phyloP scores from a whole-genome alignment of 1,284 basidiomycete species.

The Ganoderma resinaceum region DNA sequence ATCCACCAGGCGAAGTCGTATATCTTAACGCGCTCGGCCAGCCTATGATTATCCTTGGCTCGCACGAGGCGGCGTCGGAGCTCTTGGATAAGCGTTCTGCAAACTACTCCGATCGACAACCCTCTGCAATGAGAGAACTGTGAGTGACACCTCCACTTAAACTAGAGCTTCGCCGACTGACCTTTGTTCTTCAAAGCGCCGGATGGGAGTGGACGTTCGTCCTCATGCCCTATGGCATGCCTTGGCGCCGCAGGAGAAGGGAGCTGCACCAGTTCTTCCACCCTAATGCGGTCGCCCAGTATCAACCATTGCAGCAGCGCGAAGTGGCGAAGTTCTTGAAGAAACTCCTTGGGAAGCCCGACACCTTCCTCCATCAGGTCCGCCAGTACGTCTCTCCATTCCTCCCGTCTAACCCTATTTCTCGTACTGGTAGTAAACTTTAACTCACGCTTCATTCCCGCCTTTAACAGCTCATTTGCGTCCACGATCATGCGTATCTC shows the following conservation, averaged over 20 bases:
- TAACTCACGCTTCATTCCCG: neutral
- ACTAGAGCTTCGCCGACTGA: neutral
- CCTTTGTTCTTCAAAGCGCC: neutral
- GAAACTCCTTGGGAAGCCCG: conserved; percentile 8
- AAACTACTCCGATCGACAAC: conserved; percentile 18
- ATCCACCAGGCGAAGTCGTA: conserved; percentile 18
- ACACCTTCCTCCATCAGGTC: conserved; percentile 13
- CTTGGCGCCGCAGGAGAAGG: conserved; percentile 15
- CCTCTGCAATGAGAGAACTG: conserved; percentile 22
- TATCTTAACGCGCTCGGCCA: conserved; percentile 22
- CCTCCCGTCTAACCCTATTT: neutral
- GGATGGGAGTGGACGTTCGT: conserved; percentile 12
- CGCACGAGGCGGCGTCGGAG: conserved; percentile 18
- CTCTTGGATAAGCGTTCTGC: conserved; percentile 32
- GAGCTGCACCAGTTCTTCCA: conserved; percentile 19
- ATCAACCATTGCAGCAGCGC: conserved; percentile 11
- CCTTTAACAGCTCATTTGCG: conserved; percentile 9
- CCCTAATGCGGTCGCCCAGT: conserved; percentile 12
- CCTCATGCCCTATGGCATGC: conserved; percentile 13
- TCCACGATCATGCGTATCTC: conserved; percentile 10
- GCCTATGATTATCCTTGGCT: conserved; percentile 19
- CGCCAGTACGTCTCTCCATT: conserved; percentile 15
- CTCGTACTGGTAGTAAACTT: neutral
- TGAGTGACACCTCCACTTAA: conserved; percentile 8
- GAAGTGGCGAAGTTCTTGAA: conserved; percentile 12